Conservation (phyloP, 2,329 filamentous ascomycete species). For the Hymenoscyphus salicellus region DNA sequence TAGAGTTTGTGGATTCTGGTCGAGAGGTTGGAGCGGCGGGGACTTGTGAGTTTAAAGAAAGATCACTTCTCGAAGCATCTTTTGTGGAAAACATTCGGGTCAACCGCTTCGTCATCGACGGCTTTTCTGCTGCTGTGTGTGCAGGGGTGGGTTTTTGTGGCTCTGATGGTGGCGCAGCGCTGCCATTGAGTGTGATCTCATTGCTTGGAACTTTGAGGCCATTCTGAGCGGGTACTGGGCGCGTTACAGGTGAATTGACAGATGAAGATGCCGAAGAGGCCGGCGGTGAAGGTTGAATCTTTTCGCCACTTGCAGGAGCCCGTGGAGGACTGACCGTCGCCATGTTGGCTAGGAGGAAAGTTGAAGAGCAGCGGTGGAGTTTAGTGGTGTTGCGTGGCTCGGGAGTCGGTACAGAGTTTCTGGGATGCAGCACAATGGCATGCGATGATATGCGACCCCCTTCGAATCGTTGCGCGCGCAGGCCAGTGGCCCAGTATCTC, state of each 20-base stretch:
- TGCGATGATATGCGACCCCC: neutral
- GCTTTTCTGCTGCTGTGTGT: constrained; percentile 44
- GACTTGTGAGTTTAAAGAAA: constrained; percentile 23
- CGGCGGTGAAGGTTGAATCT: constrained; percentile 26
- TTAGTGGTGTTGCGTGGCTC: constrained; percentile 3
- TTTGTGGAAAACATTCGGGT: constrained; percentile 64
- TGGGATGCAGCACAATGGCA: neutral
- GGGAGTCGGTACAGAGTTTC: neutral
- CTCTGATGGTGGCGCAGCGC: constrained; percentile 33
- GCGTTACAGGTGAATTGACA: constrained; percentile 28
- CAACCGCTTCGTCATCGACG: constrained; percentile 61
- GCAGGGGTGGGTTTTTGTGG: constrained; percentile 27
- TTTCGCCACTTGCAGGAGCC: constrained; percentile 25
- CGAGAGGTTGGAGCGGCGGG: constrained; percentile 35
- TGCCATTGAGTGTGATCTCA: constrained; percentile 31
- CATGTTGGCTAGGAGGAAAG: constrained; percentile 24
- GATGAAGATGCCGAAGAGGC: constrained; percentile 30
- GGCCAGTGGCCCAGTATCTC: neutral
- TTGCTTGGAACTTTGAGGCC: constrained; percentile 27
- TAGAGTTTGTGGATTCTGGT: constrained; percentile 26
- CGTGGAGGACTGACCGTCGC: constrained; percentile 28
- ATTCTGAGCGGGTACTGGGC: constrained; percentile 25
- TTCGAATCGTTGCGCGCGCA: neutral
- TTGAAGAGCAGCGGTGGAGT: neutral
- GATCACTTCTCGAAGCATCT: constrained; percentile 41